Base-by-base conservation (phyloP, 164 flowering plant genomes). In the Aristolochia fimbriata region DNA sequence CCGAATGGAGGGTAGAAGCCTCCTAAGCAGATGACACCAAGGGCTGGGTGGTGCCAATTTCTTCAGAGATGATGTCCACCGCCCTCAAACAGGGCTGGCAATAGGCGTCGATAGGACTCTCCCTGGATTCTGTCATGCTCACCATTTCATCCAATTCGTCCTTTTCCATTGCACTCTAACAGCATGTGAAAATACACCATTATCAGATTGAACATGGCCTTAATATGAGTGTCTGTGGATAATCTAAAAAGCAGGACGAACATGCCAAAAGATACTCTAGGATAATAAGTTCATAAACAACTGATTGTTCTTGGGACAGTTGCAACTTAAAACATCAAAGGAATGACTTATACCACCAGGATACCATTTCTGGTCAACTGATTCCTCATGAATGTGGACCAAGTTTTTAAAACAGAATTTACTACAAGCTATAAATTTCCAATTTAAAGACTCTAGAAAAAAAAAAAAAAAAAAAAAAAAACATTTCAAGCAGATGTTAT, bases 141-240 rank as follows among this genome's bases (percentile, higher is more conserved):
- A 63, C 73, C 66, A 65, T 70, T 66, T 73, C 75, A 59, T 86
- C 96, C 37, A 68, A 70, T 61, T 84, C 87, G 60, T 88, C 92
- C 19, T 68, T 81, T 61, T 81, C 81, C 62, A 65, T 68, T 0
- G 88, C 90, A 62, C 71, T 75, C 96, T 88, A 78, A 33, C 9
- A 19, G 11, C 27, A 21, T 2, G 45, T 25, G 15, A 24, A 56
- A 31, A 56, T 16, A n/a, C 45, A 23, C 31, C 14, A 20, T 0
- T 11, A 52, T 52, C 22, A 22, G 15, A 23, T 15, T 54, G 15
- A 24, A 54, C 31, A 11, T 23, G 15, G 1, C 30, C 0, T 0
- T 15, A 48, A 48, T 48, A 10, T 48, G 30, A 27, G 30, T 20
- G 17, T 48, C 2, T 20, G 14, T 20, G 20, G 20, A 1, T 31